Base-by-base conservation (phyloP, 2,329 filamentous ascomycete species). In the Lachnellula hyalina region DNA sequence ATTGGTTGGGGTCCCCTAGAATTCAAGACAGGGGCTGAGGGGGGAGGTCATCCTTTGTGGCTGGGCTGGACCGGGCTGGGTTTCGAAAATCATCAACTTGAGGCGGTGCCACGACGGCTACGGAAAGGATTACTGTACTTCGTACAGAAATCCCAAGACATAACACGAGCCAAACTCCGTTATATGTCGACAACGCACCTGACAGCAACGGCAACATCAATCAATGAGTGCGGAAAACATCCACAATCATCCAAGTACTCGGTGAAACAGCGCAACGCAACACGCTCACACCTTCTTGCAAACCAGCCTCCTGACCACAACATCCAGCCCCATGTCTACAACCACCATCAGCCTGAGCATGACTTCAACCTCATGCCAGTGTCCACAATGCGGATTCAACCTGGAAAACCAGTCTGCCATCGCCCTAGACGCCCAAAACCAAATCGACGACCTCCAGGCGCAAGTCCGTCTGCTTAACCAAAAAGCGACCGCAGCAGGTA, bases 381-480 rank as follows among this genome's bases (percentile, higher is more conserved):
- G 44, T n/a, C 23, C 44, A 23, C n/a, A 46, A 32, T 46, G 44
- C 44, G 44, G 44, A 14, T 14, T 32, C n/a, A 4, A 11, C n/a
- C 44, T 46, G 12, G 11, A 12, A 15, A 9, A 28, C 23, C 44
- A 46, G 23, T 11, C 44, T 28, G 12, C 44, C 21, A 19, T 46
- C 8, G 23, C 44, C 11, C 44, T 11, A 19, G 63, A 67, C 47
- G 78, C 83, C 53, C 81, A 84, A 67, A 74, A 77, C 57, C 78
- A 83, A 65, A 85, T 89, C 65, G 73, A 78, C 59, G 85, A 90
- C 64, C 77, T 93, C 45, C 83, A 91, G 70, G 77, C 80, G 36
- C 87, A 91, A 66, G 83, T 92, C 52, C 78, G 80, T 53, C 72
- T 84, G 52, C 78, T 92, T 55, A 89, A 84, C 69, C 77, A 87